Percentiles rank a stretch among this genome's conserved stretches.
Evolutionary conservation across 2,329 filamentous ascomycete species (phyloP).

Genomic region (Teratosphaeria nubilosa): DNA sequence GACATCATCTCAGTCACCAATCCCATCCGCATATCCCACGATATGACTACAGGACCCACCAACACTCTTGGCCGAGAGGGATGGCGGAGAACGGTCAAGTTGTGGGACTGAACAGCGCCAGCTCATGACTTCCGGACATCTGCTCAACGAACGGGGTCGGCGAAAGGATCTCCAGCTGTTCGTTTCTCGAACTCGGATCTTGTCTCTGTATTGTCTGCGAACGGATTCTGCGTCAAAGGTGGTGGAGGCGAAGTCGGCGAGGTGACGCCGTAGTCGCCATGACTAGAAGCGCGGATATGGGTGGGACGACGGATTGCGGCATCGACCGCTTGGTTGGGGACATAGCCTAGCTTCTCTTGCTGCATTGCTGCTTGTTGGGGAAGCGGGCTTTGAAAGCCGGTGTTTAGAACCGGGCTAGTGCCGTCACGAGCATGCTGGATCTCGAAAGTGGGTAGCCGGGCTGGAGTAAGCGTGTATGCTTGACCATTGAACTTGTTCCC

Average conservation of each 20-base stretch:
- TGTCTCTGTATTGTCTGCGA: constrained; percentile 18
- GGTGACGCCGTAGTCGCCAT: constrained; percentile 34
- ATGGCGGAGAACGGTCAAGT: constrained; percentile 34
- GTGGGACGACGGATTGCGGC: constrained; percentile 32
- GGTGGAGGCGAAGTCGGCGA: constrained; percentile 30
- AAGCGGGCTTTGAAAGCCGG: constrained; percentile 14
- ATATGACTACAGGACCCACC: constrained; percentile 29
- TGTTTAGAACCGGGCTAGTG: constrained; percentile 20
- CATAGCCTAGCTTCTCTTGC: constrained; percentile 34
- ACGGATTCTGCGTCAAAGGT: constrained; percentile 14
- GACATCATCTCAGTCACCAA: constrained; percentile 21
- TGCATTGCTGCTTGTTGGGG: constrained; percentile 1
- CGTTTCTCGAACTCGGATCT: constrained; percentile 1
- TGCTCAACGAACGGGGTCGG: constrained; percentile 28
- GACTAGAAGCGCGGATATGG: constrained; percentile 35
- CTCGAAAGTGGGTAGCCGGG: constrained; percentile 34
- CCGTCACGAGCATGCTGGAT: constrained; percentile 15
- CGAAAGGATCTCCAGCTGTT: constrained; percentile 27
- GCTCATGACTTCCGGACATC: constrained; percentile 25
- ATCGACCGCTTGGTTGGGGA: constrained; percentile 33
- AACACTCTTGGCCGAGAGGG: constrained; percentile 22
- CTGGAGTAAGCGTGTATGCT: constrained; percentile 36
- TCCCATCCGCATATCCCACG: constrained; percentile 16
- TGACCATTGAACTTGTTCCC: constrained; percentile 34
- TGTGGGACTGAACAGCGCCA: constrained; percentile 23